Percentiles rank a stretch among this genome's conserved stretches.
Conservation (phyloP, 2,329 filamentous ascomycete genomes). For the Falciphora oryzae region DNA sequence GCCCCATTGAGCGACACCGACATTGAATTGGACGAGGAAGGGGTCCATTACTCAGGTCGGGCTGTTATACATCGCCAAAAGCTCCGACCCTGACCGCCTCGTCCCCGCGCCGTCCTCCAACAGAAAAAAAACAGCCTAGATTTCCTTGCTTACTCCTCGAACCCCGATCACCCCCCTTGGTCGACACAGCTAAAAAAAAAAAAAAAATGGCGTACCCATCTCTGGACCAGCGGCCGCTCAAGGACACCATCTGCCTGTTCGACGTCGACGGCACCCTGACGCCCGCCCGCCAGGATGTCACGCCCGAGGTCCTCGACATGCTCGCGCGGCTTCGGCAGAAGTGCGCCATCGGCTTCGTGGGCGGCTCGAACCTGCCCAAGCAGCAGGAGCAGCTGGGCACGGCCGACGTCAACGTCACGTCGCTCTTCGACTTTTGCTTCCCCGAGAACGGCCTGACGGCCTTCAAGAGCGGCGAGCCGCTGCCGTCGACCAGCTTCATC, state of each 20-base stretch:
- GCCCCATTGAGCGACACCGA: too few species aligned
- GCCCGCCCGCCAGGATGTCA: slow-evolving; percentile 62
- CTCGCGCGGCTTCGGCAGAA: slow-evolving; percentile 79
- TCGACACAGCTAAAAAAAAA: neutral
- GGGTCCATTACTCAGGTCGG: neutral
- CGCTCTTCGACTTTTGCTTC: slow-evolving; percentile 97
- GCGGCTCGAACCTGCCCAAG: slow-evolving; percentile 86
- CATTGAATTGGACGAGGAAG: neutral
- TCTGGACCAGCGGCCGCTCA: slow-evolving; percentile 76
- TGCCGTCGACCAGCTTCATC: slow-evolving; percentile 83
- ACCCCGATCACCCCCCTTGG: neutral
- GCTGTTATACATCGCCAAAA: neutral
- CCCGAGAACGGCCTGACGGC: slow-evolving; percentile 93
- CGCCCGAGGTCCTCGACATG: slow-evolving; percentile 75
- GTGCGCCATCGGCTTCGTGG: slow-evolving; percentile 85
- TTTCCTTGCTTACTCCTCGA: neutral
- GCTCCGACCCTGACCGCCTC: slow-evolving; percentile 4
- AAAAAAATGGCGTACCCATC: slow-evolving; percentile 52
- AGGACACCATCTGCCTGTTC: slow-evolving; percentile 92
- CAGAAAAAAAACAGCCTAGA: neutral
- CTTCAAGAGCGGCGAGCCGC: slow-evolving; percentile 71
- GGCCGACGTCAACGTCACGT: slow-evolving; percentile 60
- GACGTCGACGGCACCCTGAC: slow-evolving; percentile 94
- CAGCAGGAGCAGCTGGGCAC: slow-evolving; percentile 93
- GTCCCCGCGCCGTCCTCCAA: neutral